These are phyloP conservation scores for Tuctoria greenei DNA, from an alignment of 176 grass and related monocot species.

Conservation along the genomic window DNA sequence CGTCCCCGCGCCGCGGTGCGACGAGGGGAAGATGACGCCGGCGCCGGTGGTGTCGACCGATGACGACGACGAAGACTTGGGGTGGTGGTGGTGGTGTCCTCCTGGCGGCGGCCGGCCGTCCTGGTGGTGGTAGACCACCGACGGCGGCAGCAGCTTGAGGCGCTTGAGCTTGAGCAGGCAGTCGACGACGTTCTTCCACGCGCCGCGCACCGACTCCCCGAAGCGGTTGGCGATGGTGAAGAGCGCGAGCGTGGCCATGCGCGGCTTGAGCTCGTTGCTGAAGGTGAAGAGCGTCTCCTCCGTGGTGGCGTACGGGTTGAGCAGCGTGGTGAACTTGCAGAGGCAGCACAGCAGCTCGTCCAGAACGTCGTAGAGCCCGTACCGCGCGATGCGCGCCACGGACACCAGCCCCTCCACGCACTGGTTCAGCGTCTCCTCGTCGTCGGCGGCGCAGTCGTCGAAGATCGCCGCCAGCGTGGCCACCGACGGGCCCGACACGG, in stretches of 20 bases:
- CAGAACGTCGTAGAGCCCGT: conserved; percentile 76
- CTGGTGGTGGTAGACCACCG: conserved; percentile 48
- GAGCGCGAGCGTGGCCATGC: conserved; percentile 82
- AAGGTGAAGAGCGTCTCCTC: conserved; percentile 88
- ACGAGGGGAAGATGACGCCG: conserved; percentile 70
- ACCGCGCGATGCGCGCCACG: conserved; percentile 66
- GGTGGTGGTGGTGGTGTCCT: conserved; percentile 7
- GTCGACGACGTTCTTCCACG: conserved; percentile 76
- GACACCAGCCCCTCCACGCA: conserved; percentile 81
- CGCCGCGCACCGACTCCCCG: conserved; percentile 68
- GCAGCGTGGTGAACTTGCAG: conserved; percentile 91
- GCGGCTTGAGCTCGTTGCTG: conserved; percentile 84
- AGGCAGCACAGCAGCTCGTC: conserved; percentile 95
- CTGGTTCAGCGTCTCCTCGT: conserved; percentile 78
- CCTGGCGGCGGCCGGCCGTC: conserved; percentile 22
- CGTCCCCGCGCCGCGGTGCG: conserved; percentile 49
- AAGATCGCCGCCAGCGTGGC: conserved; percentile 79
- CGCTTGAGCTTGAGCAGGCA: conserved; percentile 96
- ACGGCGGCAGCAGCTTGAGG: conserved; percentile 70
- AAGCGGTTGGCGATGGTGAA: conserved; percentile 93
- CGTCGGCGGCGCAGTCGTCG: conserved; percentile 71
- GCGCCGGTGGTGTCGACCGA: conserved; percentile 2
- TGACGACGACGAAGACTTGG: not conserved
- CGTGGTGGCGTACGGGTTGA: conserved; percentile 80
- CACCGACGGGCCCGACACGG: conserved; percentile 65